Base-by-base conservation (phyloP, 148 eudicot genomes). In the Silene uniflora region DNA sequence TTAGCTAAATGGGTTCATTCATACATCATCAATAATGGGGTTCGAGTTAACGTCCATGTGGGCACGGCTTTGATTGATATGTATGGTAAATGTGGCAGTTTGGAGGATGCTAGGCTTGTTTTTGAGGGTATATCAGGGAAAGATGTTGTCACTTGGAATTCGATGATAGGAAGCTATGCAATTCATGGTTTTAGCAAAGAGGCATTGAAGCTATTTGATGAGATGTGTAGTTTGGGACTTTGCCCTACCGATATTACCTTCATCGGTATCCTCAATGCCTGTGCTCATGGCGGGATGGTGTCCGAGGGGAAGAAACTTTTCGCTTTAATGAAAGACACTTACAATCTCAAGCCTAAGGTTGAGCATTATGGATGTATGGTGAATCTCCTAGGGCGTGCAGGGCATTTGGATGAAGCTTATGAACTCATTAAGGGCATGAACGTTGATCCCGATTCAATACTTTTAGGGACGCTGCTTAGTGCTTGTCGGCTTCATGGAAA, bases 351-450 rank as follows among this genome's bases (percentile, higher is more conserved):
- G 66, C 98, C 96, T 0, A 87, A 90, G 74, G 79, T 89, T 62
- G 97, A 92, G 87, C 99, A 95, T 76, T 92, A 90, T 62, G 99
- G 99, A 29, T 92, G 99, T 78, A 88, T 95, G 99, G 97, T 92
- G 58, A 89, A 95, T 84, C 87, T 95, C 75, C 90, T 95, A 10
- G 91, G 97, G 24, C 88, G 97, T 22, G 96, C 92, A 17, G 92
- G 97, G 44, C 67, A 79, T 44, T 71, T 95, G 35, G 87, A 90
- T 44, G 96, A 92, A 83, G 99, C 99, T 49, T 95, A 88, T 59
- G 79, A 81, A 71, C 92, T 95, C 71, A 75, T 89, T 21, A 85
- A 81, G 77, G 69, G 61, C 69, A 85, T 88, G 93, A 66, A 74
- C 18, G 69, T 84, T 16, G 80, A 86, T 17, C 87, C 93, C 0